phyloP scores from a whole-genome alignment of 2,329 filamentous ascomycete species.

The Capronia coronata region DNA sequence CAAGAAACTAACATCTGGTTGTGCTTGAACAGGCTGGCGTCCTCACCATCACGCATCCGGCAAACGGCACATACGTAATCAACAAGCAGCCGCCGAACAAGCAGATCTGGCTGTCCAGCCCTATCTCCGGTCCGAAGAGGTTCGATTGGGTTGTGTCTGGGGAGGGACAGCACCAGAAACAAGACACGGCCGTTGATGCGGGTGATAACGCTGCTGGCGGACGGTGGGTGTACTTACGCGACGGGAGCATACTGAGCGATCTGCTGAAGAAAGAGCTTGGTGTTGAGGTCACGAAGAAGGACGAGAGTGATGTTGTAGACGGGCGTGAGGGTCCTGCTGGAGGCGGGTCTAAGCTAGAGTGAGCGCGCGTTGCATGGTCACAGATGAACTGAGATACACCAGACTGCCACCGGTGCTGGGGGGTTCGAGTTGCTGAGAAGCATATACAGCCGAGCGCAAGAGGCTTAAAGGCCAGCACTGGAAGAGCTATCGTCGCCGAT shows the following conservation, averaged over 20 bases:
- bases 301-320: conserved; percentile 8
- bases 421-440: background rate
- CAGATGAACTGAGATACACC: background rate
- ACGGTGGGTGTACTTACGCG: conserved; percentile 81
- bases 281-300: conserved; percentile 48
- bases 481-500: too few relatives aligned
- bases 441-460: too few relatives aligned
- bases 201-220: conserved; percentile 43
- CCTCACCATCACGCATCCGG: conserved; percentile 64
- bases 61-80: conserved; percentile 74
- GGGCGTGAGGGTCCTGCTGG: conserved; percentile 19
- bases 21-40: conserved; percentile 65
- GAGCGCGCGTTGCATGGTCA: background rate
- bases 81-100: conserved; percentile 99
- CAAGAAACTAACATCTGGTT: background rate
- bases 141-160: conserved; percentile 77
- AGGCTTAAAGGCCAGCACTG: too few relatives aligned
- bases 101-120: conserved; percentile 93
- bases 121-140: conserved; percentile 82
- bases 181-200: conserved; percentile 54
- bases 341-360: conserved; percentile 7
- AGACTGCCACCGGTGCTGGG: background rate
- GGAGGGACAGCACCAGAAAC: conserved; percentile 70
- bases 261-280: conserved; percentile 71
- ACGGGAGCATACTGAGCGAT: conserved; percentile 67